Percentiles rank a stretch among this genome's conserved stretches.
These are phyloP conservation scores for Dissophora globulifera DNA, from an alignment of 192 early-diverging fungal species.

Conservation along the genomic window DNA sequence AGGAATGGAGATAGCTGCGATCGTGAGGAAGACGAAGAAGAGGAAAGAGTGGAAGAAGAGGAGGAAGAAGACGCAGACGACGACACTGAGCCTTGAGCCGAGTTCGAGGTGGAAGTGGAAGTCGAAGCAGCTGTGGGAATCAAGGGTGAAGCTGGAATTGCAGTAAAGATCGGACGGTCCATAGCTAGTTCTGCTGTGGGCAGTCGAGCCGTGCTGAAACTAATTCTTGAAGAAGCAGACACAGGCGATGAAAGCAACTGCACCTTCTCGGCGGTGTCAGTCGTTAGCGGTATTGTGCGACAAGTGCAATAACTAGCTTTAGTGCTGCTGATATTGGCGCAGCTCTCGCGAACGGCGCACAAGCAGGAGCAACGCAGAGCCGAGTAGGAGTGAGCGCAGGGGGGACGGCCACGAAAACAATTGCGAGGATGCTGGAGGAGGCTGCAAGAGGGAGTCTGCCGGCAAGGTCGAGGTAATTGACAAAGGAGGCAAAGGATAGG, in stretches of 20 bases:
- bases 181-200: not conserved
- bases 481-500: not conserved
- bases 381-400: no score
- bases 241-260: no score
- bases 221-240: no score
- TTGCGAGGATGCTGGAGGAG: not conserved
- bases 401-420: not conserved
- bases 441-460: not conserved
- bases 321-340: not conserved
- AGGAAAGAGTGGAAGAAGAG: conserved; percentile 4
- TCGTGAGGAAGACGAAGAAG: conserved; percentile 17
- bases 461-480: not conserved
- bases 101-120: conserved; percentile 11
- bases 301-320: no score
- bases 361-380: conserved; percentile 3
- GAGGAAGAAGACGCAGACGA: not conserved
- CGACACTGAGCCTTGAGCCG: not conserved
- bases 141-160: conserved; percentile 17
- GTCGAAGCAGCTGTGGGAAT: conserved; percentile 9
- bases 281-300: no score
- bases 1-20: not conserved
- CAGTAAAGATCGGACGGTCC: conserved; percentile 3
- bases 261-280: no score
- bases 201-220: not conserved
- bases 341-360: not conserved